Conservation (phyloP, 257 asterid species). For the Jaltomata sinuosa region DNA sequence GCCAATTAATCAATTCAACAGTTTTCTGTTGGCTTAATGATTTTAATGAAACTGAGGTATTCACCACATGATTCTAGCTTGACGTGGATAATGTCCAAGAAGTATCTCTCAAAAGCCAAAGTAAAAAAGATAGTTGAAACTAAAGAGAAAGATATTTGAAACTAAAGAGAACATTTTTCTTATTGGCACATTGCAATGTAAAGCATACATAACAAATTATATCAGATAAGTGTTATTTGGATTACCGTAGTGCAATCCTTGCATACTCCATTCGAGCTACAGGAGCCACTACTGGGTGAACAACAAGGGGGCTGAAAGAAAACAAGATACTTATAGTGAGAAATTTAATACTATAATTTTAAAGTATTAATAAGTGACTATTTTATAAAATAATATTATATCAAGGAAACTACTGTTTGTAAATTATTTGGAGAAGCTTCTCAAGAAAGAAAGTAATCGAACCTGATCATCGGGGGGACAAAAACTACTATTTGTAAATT, state of each 20-base stretch:
- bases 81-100: neutral
- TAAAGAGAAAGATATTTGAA: neutral
- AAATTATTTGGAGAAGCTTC: neutral
- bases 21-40: neutral
- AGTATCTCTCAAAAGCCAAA: neutral
- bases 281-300: conserved; percentile 48
- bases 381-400: neutral
- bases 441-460: neutral
- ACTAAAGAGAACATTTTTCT: neutral
- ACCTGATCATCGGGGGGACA: conserved; percentile 99
- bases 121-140: neutral
- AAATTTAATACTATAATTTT: neutral
- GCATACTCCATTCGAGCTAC: conserved; percentile 61
- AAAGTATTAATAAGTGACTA: neutral
- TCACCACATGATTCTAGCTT: neutral
- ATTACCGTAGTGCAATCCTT: conserved; percentile 94
- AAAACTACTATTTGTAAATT: conserved; percentile 75
- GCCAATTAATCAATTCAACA: conserved; percentile 2
- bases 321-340: neutral
- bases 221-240: neutral
- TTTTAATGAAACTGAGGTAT: neutral
- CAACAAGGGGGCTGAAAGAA: conserved; percentile 94
- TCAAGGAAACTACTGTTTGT: neutral
- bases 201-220: neutral
- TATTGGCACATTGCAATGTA: neutral